phyloP scores from a whole-genome alignment of 768 basidiomycete genomes.

The Boletus rex-veris region DNA sequence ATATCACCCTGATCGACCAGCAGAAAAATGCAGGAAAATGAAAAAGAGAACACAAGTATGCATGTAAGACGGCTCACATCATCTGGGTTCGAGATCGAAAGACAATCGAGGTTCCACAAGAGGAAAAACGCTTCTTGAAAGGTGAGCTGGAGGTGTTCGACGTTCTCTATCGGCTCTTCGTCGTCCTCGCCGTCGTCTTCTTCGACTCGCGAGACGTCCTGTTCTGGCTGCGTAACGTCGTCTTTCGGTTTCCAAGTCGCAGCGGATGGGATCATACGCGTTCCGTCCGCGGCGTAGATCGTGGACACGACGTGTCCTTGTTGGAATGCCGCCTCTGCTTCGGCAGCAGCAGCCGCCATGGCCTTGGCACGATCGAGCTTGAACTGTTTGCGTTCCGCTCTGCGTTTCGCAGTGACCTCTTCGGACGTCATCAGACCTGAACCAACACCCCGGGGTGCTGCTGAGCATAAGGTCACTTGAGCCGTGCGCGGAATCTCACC shows the following conservation, averaged over 20 bases:
- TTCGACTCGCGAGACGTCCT: constrained; percentile 13
- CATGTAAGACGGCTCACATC: constrained; percentile 46
- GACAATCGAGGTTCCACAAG: constrained; percentile 77
- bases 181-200: constrained; percentile 40
- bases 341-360: constrained; percentile 75
- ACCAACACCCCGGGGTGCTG: neutral
- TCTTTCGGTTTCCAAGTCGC: constrained; percentile 70
- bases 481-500: constrained; percentile 36
- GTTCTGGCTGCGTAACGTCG: constrained; percentile 13
- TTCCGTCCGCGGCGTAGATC: constrained; percentile 48
- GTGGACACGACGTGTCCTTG: constrained; percentile 65
- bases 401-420: constrained; percentile 83
- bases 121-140: constrained; percentile 90
- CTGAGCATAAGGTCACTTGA: neutral
- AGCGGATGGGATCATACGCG: constrained; percentile 62
- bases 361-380: constrained; percentile 90
- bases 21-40: neutral
- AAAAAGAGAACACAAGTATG: neutral
- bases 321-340: constrained; percentile 74
- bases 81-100: constrained; percentile 62
- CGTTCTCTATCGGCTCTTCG: constrained; percentile 58
- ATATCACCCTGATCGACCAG: constrained; percentile 42
- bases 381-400: constrained; percentile 87
- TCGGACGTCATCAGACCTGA: constrained; percentile 65
- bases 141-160: constrained; percentile 90